phyloP scores from a whole-genome alignment of 169 alveolate species.

The Babesia microti region DNA sequence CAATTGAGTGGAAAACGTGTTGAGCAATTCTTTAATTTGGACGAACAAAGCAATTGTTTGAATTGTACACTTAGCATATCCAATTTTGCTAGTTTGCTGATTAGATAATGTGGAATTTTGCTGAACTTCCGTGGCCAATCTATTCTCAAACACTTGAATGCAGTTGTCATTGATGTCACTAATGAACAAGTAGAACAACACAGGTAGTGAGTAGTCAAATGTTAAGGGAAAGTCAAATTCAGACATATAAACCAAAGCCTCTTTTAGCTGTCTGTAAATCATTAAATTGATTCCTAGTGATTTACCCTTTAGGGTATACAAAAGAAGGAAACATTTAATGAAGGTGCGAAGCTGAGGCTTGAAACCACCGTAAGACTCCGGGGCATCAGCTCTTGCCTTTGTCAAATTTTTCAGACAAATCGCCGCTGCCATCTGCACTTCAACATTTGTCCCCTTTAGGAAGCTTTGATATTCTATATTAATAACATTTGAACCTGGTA shows the following conservation, averaged over 20 bases:
- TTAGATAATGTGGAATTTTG: too few species aligned
- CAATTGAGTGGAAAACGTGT: too few species aligned
- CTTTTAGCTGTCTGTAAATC: conserved; percentile 28
- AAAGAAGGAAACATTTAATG: conserved; percentile 21
- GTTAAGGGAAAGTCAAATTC: conserved; percentile 36
- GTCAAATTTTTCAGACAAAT: conserved; percentile 36
- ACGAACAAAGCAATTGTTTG: too few species aligned
- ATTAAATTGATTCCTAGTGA: conserved; percentile 9
- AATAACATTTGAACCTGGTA: conserved; percentile 4
- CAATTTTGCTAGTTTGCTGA: too few species aligned
- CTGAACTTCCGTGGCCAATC: conserved; percentile 26
- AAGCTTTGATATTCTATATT: conserved; percentile 2
- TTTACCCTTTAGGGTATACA: conserved; percentile 20
- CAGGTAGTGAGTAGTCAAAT: conserved; percentile 17
- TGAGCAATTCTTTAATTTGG: too few species aligned
- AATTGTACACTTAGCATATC: too few species aligned
- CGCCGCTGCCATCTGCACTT: conserved; percentile 40
- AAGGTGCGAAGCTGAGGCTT: conserved; percentile 13
- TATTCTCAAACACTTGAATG: conserved; percentile 4
- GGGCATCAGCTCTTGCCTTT: conserved; percentile 16
- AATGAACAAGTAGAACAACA: conserved; percentile 31
- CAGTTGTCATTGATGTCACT: conserved; percentile 33
- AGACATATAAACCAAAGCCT: conserved; percentile 16
- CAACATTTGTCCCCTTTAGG: conserved; percentile 20
- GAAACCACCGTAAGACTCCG: conserved; percentile 41